Evolutionary conservation across 805 yeast genomes (phyloP).

Genomic region (Kazachstania africana): DNA sequence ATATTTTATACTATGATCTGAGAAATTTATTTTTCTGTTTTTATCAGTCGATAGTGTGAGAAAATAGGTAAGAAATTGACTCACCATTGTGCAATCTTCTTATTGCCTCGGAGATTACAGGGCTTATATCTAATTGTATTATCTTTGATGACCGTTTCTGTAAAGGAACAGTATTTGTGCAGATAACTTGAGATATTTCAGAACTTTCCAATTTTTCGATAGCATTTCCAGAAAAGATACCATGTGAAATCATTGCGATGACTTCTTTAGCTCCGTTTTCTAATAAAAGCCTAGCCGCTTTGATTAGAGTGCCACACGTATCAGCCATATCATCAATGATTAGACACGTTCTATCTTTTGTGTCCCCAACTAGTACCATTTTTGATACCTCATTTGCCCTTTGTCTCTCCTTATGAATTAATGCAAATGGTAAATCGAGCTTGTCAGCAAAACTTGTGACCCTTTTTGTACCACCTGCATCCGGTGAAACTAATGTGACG

Average conservation of each 20-base stretch:
- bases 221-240: conserved; percentile 69
- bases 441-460: conserved; percentile 76
- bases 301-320: conserved; percentile 78
- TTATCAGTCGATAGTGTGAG: too few species aligned
- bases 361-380: conserved; percentile 82
- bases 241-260: conserved; percentile 75
- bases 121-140: too few species aligned
- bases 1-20: too few species aligned
- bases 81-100: too few species aligned
- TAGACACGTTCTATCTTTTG: conserved; percentile 58
- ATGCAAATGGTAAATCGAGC: conserved; percentile 66
- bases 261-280: conserved; percentile 61
- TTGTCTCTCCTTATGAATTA: conserved; percentile 75
- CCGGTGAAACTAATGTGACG: conserved; percentile 73
- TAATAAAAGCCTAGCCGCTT: conserved; percentile 68
- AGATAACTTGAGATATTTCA: conserved; percentile 53
- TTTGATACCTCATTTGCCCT: conserved; percentile 72
- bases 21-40: too few species aligned
- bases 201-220: conserved; percentile 58
- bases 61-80: too few species aligned
- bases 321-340: conserved; percentile 85
- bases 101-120: too few species aligned
- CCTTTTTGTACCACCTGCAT: conserved; percentile 85
- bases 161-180: conserved; percentile 76
- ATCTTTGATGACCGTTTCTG: too few species aligned